Conservation (phyloP, 305 asterid species). For the Fraxinus nigra region DNA sequence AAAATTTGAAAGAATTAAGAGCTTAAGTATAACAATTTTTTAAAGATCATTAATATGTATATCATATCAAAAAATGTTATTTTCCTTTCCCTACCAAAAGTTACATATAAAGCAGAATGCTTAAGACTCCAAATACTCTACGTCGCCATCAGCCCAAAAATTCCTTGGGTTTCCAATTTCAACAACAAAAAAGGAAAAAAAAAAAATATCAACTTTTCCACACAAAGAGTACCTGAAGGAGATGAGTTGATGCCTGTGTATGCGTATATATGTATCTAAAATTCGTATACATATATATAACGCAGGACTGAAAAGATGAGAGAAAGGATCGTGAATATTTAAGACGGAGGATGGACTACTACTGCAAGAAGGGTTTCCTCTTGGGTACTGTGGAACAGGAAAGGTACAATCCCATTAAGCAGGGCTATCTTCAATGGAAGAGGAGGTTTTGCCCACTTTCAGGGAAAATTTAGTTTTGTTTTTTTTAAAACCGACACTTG, state of each 20-base stretch:
- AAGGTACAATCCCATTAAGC: not conserved
- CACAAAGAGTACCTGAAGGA: conserved; percentile 22
- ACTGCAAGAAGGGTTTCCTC: not conserved
- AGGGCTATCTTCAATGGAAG: not conserved
- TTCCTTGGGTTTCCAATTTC: not conserved
- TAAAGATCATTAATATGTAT: not conserved
- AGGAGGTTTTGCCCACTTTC: not conserved
- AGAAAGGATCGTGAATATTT: not conserved
- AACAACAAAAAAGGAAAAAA: not conserved
- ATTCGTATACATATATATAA: not conserved
- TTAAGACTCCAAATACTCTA: not conserved
- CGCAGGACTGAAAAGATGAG: not conserved
- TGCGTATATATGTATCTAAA: conserved; percentile 13
- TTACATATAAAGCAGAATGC: not conserved
- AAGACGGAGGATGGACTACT: not conserved
- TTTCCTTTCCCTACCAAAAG: not conserved
- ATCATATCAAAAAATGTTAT: not conserved
- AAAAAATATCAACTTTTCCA: not conserved
- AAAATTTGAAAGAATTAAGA: not conserved
- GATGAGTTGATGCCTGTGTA: conserved; percentile 20
- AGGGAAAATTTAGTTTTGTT: not conserved
- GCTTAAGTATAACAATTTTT: not conserved
- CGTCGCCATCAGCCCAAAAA: not conserved
- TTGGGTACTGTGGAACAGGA: not conserved
- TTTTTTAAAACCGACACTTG: not conserved